These are phyloP conservation scores for Hondaea fermentalgiana DNA, from an alignment of 108 stramenopile species.

Conservation along the genomic window DNA sequence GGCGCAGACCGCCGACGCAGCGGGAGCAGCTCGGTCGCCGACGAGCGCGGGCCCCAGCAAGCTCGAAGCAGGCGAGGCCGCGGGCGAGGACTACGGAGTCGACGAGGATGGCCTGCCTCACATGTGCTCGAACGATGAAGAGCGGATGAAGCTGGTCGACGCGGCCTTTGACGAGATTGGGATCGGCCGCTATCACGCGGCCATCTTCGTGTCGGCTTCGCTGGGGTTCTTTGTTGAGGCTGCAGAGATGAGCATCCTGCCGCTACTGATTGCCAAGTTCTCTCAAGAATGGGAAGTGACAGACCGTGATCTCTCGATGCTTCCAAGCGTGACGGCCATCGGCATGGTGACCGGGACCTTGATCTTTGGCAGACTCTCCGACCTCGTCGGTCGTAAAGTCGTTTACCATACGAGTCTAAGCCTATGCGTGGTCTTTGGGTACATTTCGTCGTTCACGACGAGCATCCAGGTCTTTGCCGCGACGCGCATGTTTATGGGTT, in stretches of 20 bases:
- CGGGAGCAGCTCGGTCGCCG: no score
- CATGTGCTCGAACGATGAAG: not conserved
- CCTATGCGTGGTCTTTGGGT: not conserved
- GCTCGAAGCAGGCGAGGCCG: not conserved
- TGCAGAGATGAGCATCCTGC: not conserved
- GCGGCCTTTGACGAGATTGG: not conserved
- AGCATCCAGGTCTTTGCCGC: not conserved
- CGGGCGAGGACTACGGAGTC: not conserved
- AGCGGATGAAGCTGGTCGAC: not conserved
- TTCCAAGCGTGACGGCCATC: not conserved
- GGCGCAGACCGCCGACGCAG: no score
- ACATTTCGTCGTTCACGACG: not conserved
- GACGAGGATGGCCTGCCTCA: not conserved
- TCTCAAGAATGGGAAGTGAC: not conserved
- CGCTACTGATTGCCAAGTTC: not conserved
- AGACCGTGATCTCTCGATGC: not conserved
- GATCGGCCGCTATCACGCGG: not conserved
- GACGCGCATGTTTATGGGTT: not conserved
- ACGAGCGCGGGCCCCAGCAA: no score
- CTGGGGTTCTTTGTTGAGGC: slow-evolving; percentile 6
- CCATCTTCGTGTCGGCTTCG: not conserved
- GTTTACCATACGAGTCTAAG: not conserved
- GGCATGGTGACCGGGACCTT: not conserved
- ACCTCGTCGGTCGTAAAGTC: not conserved
- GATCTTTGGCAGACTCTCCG: not conserved